Conservation (phyloP, 179 eudicot species). For the Spinacia oleracea region DNA sequence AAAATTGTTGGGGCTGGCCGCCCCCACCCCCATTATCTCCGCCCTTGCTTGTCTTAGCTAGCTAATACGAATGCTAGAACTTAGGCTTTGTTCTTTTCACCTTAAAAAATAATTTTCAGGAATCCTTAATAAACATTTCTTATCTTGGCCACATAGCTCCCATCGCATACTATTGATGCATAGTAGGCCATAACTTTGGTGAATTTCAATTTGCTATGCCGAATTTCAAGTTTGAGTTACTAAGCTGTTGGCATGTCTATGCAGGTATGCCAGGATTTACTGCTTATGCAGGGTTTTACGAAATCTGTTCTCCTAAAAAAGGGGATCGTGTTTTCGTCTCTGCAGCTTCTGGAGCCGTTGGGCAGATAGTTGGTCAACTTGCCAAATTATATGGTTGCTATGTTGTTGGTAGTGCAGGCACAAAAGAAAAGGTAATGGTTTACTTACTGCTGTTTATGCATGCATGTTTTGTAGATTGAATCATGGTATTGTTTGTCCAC, state of each 20-base stretch:
- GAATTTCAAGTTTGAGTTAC: neutral
- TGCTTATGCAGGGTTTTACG: conserved; percentile 68
- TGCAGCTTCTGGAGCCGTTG: conserved; percentile 80
- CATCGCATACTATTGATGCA: too few relatives aligned
- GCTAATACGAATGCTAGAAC: neutral
- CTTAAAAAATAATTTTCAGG: neutral
- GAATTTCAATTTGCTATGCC: neutral
- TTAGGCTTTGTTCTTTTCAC: too few relatives aligned
- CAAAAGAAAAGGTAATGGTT: conserved; percentile 50
- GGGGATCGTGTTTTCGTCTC: conserved; percentile 65
- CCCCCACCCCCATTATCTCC: too few relatives aligned
- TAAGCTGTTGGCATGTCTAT: neutral
- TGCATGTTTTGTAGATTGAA: neutral
- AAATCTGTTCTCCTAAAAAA: conserved; percentile 58
- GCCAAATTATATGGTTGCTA: conserved; percentile 65
- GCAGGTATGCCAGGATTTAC: conserved; percentile 84
- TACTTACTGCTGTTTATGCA: neutral
- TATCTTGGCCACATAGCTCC: neutral
- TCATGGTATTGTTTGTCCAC: neutral
- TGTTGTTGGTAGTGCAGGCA: conserved; percentile 79
- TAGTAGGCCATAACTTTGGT: neutral
- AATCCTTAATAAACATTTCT: neutral
- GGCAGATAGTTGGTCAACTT: conserved; percentile 76
- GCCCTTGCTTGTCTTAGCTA: neutral
- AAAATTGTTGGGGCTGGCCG: too few relatives aligned